phyloP scores from a whole-genome alignment of 176 grass and related monocot species.

The Bothriochloa decipiens region DNA sequence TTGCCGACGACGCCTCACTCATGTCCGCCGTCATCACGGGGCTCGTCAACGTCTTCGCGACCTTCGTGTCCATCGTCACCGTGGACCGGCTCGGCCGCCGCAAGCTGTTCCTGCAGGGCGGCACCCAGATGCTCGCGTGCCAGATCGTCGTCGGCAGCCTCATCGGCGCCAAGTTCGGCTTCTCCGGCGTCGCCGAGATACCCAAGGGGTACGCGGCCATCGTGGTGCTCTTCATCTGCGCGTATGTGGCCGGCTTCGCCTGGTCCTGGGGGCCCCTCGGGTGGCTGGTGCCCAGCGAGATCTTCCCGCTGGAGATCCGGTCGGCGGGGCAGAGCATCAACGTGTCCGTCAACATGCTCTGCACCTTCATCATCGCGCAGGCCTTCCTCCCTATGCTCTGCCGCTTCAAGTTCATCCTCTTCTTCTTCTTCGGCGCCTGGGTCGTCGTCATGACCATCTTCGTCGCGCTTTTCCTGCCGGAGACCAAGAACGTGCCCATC shows the following conservation, averaged over 20 bases:
- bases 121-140: conserved; percentile 71
- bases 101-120: conserved; percentile 76
- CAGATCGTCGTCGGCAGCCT: conserved; percentile 75
- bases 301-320: conserved; percentile 96
- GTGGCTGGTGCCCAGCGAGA: conserved; percentile 96
- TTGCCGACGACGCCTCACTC: conserved; percentile 72
- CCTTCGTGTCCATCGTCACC: conserved; percentile 60
- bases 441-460: conserved; percentile 85
- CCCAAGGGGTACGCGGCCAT: conserved; percentile 68
- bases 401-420: conserved; percentile 86
- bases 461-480: conserved; percentile 81
- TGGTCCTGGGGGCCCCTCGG: conserved; percentile 98
- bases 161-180: conserved; percentile 84
- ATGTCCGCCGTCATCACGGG: conserved; percentile 90
- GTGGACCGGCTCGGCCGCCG: conserved; percentile 50
- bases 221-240: conserved; percentile 93
- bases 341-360: conserved; percentile 94
- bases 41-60: conserved; percentile 86
- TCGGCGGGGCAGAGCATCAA: conserved; percentile 96
- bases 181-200: conserved; percentile 64
- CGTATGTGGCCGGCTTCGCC: conserved; percentile 87
- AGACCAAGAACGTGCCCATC: conserved; percentile 98
- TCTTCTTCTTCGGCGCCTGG: conserved; percentile 97
- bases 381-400: conserved; percentile 94
- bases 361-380: conserved; percentile 90